A percentile compares a stretch with the other conserved stretches of the same genome.
Evolutionary conservation across 768 basidiomycete species (phyloP).

Genomic region (Boletellus sp.): DNA sequence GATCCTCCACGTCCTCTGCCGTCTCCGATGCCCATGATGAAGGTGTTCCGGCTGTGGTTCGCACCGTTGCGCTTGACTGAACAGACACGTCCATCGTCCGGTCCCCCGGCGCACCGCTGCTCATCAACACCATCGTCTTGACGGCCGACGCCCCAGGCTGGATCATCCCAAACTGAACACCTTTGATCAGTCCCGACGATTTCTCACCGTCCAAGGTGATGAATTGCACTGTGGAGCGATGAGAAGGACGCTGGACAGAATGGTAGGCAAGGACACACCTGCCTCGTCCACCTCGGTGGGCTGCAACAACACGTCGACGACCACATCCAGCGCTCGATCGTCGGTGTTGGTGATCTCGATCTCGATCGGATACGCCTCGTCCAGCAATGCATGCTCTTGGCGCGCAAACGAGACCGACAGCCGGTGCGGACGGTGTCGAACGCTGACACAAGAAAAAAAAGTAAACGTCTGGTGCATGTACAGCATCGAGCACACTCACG

Average conservation of each 20-base stretch:
- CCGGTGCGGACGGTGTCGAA: constrained; percentile 59
- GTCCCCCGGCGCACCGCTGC: constrained; percentile 61
- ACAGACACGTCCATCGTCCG: constrained; percentile 80
- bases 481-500: constrained; percentile 35
- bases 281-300: constrained; percentile 74
- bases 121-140: constrained; percentile 63
- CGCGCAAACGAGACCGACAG: constrained; percentile 57
- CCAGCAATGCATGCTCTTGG: constrained; percentile 67
- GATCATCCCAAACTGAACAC: constrained; percentile 50
- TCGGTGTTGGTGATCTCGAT: constrained; percentile 73
- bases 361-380: constrained; percentile 74
- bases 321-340: constrained; percentile 60
- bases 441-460: constrained; percentile 43
- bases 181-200: constrained; percentile 74
- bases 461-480: not conserved
- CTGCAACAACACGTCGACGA: constrained; percentile 74
- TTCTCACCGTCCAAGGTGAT: constrained; percentile 59
- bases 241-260: not conserved
- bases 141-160: constrained; percentile 50
- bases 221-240: constrained; percentile 45
- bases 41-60: not conserved
- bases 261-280: constrained; percentile 40
- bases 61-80: constrained; percentile 45
- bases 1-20: constrained; percentile 14
- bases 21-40: constrained; percentile 3